Evolutionary conservation across 257 asterid species (phyloP), one percentile per base, ranked within the genome.

Genomic region (Thymus mandschuricus): DNA sequence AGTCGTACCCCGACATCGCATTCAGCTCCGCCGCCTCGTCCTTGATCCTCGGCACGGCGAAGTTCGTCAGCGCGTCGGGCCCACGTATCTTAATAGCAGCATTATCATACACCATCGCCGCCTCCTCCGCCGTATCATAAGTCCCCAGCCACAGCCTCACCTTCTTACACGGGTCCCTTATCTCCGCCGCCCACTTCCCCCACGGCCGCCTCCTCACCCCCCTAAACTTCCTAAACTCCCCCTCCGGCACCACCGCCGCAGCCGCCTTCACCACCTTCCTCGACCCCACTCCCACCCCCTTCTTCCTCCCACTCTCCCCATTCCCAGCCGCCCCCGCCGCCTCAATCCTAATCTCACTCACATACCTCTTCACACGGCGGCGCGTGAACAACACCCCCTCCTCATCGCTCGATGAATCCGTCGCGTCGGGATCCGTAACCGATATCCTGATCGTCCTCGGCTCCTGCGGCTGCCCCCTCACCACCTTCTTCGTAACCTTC

Each of bases 161-260:
- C 33, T 72, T 80, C n/a, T 72, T 79, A 0, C 56, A 33, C 0
- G 96, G 96, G 85, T 89, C 96, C 10, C 96, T 77, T 2, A 89
- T 89, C 49, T 89, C 96, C 1, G 96, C 94, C 0, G 96, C 96
- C 91, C 91, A 89, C 34, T 84, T 89, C 0, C 96, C 96, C 96
- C 96, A 89, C 0, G 91, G 91, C 55, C 96, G 79, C 48, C 79
- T 88, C 41, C 96, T 84, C 4, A 89, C 96, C 0, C 96, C 96
- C 1, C 93, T 76, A 73, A 82, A 87, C 80, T 87, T 89, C 59
- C 85, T 66, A 12, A 13, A 76, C 1, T 80, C 75, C 1, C 76
- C 78, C 2, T 44, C 51, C 0, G 64, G 54, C 50, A 44, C 49
- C 49, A 40, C 75, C 64, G 71, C 27, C 6, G 44, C 10, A 4